Conservation (phyloP, 805 yeast species). For the Ogataea pilisensis region DNA sequence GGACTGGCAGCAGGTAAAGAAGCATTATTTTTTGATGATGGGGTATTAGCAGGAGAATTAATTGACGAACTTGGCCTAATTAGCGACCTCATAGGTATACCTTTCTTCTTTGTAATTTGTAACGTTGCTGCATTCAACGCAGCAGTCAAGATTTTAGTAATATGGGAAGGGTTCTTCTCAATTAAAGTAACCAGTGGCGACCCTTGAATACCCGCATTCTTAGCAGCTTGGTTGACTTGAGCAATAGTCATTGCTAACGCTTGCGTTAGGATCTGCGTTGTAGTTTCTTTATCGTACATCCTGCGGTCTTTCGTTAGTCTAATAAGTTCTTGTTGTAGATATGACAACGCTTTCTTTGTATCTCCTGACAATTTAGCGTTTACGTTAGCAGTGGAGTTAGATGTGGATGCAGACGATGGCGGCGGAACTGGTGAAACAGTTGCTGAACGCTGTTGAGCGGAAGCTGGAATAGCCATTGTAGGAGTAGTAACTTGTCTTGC, state of each 20-base stretch:
- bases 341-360: slow-evolving; percentile 70
- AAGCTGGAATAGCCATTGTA: neutral
- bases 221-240: slow-evolving; percentile 83
- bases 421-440: neutral
- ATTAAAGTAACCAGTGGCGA: slow-evolving; percentile 74
- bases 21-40: no score
- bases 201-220: slow-evolving; percentile 74
- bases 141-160: slow-evolving; percentile 72
- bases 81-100: slow-evolving; percentile 27
- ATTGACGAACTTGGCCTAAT: slow-evolving; percentile 4
- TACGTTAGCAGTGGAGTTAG: slow-evolving; percentile 7
- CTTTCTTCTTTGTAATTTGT: slow-evolving; percentile 53
- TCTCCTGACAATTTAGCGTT: slow-evolving; percentile 45
- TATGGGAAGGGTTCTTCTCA: slow-evolving; percentile 76
- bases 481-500: no score
- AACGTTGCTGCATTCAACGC: slow-evolving; percentile 76
- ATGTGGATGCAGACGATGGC: slow-evolving; percentile 4
- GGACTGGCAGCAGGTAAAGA: neutral
- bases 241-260: slow-evolving; percentile 93
- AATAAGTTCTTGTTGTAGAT: slow-evolving; percentile 82
- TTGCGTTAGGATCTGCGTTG: slow-evolving; percentile 80
- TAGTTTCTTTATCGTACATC: slow-evolving; percentile 73
- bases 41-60: neutral
- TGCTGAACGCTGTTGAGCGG: neutral
- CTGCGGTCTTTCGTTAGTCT: slow-evolving; percentile 73